Evolutionary conservation across 2,329 filamentous ascomycete species (phyloP).

Genomic region (Colletotrichum caudatum): DNA sequence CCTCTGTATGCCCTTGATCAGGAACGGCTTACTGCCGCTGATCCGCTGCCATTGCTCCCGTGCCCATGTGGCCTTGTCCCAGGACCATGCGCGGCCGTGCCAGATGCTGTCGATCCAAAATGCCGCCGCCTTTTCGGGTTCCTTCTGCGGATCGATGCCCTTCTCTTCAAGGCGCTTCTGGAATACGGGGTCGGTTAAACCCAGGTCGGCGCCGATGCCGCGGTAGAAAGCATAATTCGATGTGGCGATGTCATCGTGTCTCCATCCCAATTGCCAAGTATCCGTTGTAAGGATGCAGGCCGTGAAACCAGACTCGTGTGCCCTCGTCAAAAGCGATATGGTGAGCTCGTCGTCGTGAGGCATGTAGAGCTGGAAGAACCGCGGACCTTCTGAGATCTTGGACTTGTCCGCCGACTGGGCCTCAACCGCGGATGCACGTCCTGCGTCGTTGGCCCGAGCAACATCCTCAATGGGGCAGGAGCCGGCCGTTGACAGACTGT

Average conservation of each 20-base stretch:
- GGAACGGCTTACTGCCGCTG: slow-evolving; percentile 69
- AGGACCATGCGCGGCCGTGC: slow-evolving; percentile 72
- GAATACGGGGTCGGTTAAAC: slow-evolving; percentile 70
- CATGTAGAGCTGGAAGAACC: slow-evolving; percentile 75
- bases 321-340: slow-evolving; percentile 66
- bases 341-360: slow-evolving; percentile 72
- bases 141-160: slow-evolving; percentile 60
- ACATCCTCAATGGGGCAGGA: slow-evolving; percentile 69
- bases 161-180: slow-evolving; percentile 62
- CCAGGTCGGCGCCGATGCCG: slow-evolving; percentile 69
- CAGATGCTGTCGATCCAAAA: slow-evolving; percentile 74
- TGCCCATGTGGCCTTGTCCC: slow-evolving; percentile 72
- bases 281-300: slow-evolving; percentile 72
- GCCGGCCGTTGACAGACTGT: slow-evolving; percentile 70
- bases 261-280: slow-evolving; percentile 73
- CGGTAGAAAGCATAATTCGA: slow-evolving; percentile 74
- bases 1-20: slow-evolving; percentile 72
- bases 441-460: slow-evolving; percentile 62
- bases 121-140: slow-evolving; percentile 64
- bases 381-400: slow-evolving; percentile 48
- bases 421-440: neutral
- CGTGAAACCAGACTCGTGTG: slow-evolving; percentile 65
- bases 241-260: slow-evolving; percentile 67
- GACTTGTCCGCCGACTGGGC: slow-evolving; percentile 21
- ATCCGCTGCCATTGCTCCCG: slow-evolving; percentile 70